phyloP scores from a whole-genome alignment of 257 asterid species.

The Rubia yunnanensis region DNA sequence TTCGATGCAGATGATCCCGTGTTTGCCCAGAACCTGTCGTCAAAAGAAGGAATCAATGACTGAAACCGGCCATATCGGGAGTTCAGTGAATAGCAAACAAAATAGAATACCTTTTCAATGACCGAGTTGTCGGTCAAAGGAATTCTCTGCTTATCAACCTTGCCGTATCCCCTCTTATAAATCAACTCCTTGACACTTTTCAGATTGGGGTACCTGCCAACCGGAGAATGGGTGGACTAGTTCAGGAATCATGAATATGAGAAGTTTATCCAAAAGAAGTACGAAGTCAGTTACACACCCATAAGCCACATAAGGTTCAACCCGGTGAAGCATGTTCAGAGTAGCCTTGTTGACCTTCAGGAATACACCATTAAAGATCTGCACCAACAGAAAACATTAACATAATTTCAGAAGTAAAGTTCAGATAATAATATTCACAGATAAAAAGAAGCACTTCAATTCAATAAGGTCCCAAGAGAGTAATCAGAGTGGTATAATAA shows the following conservation, averaged over 20 bases:
- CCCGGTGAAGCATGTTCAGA: slow-evolving; percentile 61
- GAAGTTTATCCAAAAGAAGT: too few species aligned
- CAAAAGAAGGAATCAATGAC: too few species aligned
- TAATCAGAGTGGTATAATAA: too few species aligned
- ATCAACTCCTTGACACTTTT: slow-evolving; percentile 59
- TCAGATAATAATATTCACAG: too few species aligned
- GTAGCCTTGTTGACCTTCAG: slow-evolving; percentile 73
- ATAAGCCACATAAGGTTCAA: slow-evolving; percentile 68
- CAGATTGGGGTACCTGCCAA: slow-evolving; percentile 57
- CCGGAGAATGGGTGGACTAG: too few species aligned
- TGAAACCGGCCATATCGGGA: background rate
- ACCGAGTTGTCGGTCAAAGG: slow-evolving; percentile 61
- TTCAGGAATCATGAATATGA: too few species aligned
- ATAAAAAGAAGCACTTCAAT: too few species aligned
- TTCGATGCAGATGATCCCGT: too few species aligned
- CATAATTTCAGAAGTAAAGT: too few species aligned
- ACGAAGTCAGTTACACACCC: slow-evolving; percentile 32
- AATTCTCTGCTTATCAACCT: slow-evolving; percentile 62
- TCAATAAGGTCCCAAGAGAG: too few species aligned
- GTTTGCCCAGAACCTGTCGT: too few species aligned
- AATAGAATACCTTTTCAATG: slow-evolving; percentile 42
- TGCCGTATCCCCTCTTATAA: slow-evolving; percentile 70
- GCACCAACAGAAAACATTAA: too few species aligned
- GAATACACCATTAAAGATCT: slow-evolving; percentile 73
- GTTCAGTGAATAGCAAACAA: background rate